Base-by-base conservation (phyloP, 2,329 filamentous ascomycete species). In the Fusarium brevicatenulatum region DNA sequence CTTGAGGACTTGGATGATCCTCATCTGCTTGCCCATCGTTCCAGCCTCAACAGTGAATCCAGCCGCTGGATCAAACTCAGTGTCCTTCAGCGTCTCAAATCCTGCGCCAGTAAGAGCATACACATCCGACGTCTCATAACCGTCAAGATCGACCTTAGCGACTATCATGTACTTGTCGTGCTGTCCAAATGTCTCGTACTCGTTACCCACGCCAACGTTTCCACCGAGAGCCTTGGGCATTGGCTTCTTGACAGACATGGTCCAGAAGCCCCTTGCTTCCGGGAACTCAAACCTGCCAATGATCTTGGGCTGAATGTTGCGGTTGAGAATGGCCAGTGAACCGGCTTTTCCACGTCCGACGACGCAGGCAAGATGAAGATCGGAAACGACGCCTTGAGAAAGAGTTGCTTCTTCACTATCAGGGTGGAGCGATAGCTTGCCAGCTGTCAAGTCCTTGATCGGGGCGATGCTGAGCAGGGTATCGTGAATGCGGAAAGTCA, bases 11-110 rank as follows among this genome's bases (percentile, higher is more conserved):
- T 98, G 96, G 21, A 98, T 91, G 39, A 98, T 91, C 66, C 94
- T 90, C 79, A 89, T 93, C 68, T 93, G 91, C 57, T 90, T 89
- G n/a, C 92, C 93, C 81, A 99, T 90, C 1, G 92, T 93, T 21
- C 93, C 94, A 23, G 96, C 92, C 75, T 97, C 93, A 52, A 98
- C 87, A 0, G 96, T 98, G 37, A 92, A 90, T 32, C 95, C 96
- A 70, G 95, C 94, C 50, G 94, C 93, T 8, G 93, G 91, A 70
- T 99, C 97, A 79, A 98, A 98, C 78, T 99, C 96, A 1, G 95
- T 94, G 43, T 92, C 94, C 40, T 90, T 90, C 12, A 95, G 87
- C 43, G 92, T 90, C 79, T 95, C 91, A 66, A 97, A 91, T 7
- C 91, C 91, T 36, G 91, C 90, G 2, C 89, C 90, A n/a, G 91